A percentile compares a stretch with the other conserved stretches of the same genome.
Evolutionary conservation across 345 rosid genomes (phyloP).

Genomic region (Camelina sativa): DNA sequence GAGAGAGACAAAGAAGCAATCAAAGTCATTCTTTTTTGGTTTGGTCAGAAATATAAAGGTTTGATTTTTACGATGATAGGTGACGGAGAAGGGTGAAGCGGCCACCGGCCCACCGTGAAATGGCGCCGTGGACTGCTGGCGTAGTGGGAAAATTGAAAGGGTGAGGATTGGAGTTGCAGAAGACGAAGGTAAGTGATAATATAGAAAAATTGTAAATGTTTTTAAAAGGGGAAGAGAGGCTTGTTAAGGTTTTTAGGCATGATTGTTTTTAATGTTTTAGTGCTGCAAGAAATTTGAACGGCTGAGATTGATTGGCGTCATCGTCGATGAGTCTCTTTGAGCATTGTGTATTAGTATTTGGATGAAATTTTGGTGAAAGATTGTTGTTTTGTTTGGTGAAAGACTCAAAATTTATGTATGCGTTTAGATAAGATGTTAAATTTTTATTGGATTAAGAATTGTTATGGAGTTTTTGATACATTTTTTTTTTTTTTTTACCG

Average conservation of each 20-base stretch:
- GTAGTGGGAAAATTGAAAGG: slow-evolving; percentile 30
- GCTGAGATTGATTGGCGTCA: slow-evolving; percentile 17
- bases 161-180: slow-evolving; percentile 35
- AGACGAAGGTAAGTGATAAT: slow-evolving; percentile 12
- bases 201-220: background rate
- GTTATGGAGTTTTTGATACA: background rate
- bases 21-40: slow-evolving; percentile 47
- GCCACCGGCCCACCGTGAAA: slow-evolving; percentile 34
- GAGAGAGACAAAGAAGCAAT: slow-evolving; percentile 40
- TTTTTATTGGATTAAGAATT: background rate
- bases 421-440: background rate
- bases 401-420: background rate
- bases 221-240: background rate
- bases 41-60: background rate
- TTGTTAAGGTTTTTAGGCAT: slow-evolving; percentile 14
- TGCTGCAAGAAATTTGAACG: background rate
- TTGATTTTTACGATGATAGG: background rate
- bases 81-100: background rate
- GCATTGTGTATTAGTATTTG: background rate
- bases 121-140: slow-evolving; percentile 29
- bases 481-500: background rate
- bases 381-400: slow-evolving; percentile 7
- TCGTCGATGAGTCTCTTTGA: background rate
- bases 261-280: too few relatives aligned
- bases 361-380: slow-evolving; percentile 19